A percentile compares a stretch with the other conserved stretches of the same genome.
phyloP scores from a whole-genome alignment of 2,329 filamentous ascomycete genomes.

The Ascochyta rabiei region DNA sequence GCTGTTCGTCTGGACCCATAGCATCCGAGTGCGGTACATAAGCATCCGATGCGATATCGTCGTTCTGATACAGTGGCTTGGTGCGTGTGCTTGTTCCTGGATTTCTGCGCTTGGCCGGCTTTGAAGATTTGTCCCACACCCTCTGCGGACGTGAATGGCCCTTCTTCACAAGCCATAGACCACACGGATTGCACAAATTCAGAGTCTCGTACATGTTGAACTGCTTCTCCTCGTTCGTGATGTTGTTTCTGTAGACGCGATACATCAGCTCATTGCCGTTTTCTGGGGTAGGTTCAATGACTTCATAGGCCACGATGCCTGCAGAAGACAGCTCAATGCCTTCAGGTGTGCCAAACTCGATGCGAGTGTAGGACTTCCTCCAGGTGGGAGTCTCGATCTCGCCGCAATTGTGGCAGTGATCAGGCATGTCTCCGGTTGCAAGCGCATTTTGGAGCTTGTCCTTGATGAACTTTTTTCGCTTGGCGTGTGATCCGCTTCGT shows the following conservation, averaged over 20 bases:
- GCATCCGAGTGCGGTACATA: constrained; percentile 35
- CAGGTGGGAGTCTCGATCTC: constrained; percentile 96
- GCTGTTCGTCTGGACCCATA: constrained; percentile 22
- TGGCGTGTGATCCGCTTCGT: constrained; percentile 61
- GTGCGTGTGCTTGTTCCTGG: constrained; percentile 43
- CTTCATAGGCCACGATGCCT: constrained; percentile 60
- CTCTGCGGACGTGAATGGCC: constrained; percentile 82
- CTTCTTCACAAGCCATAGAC: constrained; percentile 91
- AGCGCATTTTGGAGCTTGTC: constrained; percentile 65
- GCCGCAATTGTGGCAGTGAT: constrained; percentile 90
- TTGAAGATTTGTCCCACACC: constrained; percentile 68
- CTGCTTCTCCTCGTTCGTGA: constrained; percentile 69
- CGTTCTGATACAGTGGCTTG: constrained; percentile 53
- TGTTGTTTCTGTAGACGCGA: constrained; percentile 77
- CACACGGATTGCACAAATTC: constrained; percentile 92
- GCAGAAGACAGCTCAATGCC: constrained; percentile 76
- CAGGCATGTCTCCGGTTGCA: constrained; percentile 80
- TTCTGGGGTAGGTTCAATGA: constrained; percentile 51
- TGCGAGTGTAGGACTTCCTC: constrained; percentile 89
- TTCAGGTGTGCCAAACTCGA: constrained; percentile 71
- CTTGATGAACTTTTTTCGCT: constrained; percentile 69
- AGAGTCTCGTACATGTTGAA: constrained; percentile 67
- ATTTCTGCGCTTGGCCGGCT: constrained; percentile 51
- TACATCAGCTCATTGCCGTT: constrained; percentile 69
- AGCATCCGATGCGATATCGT: constrained; percentile 50